Evolutionary conservation across 768 basidiomycete species (phyloP).

Genomic region (Hydnomerulius pinastri): DNA sequence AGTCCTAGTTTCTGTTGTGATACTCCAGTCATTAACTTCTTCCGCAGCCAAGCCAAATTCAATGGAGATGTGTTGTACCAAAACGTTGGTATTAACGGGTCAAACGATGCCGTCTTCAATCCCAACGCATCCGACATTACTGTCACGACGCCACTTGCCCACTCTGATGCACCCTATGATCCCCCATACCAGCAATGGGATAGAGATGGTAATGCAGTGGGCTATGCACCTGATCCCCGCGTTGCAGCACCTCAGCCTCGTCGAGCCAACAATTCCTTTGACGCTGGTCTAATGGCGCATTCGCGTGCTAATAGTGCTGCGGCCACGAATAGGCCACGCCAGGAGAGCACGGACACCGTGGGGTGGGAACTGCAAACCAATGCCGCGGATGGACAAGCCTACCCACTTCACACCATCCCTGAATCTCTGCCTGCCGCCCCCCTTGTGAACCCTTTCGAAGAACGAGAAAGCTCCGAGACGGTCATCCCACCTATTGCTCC

Average conservation of each 20-base stretch:
- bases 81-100: conserved; percentile 28
- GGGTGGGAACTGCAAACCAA: conserved; percentile 33
- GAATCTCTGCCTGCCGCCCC: conserved; percentile 10
- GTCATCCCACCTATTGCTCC: conserved; percentile 11
- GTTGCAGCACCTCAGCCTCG: conserved; percentile 56
- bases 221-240: conserved; percentile 45
- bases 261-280: conserved; percentile 18
- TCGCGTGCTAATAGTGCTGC: conserved; percentile 15
- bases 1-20: conserved; percentile 8
- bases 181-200: conserved; percentile 53
- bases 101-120: conserved; percentile 38
- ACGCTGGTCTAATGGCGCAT: conserved; percentile 11
- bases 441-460: conserved; percentile 29
- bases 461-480: conserved; percentile 17
- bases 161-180: conserved; percentile 35
- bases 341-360: conserved; percentile 32
- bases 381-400: conserved; percentile 25
- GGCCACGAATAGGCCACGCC: conserved; percentile 12
- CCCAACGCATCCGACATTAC: conserved; percentile 43
- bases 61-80: conserved; percentile 34
- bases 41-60: conserved; percentile 55
- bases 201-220: conserved; percentile 47
- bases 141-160: conserved; percentile 30
- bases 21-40: conserved; percentile 4
- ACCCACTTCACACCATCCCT: conserved; percentile 20